Evolutionary conservation across 2,329 filamentous ascomycete species (phyloP), one percentile per base, ranked within the genome.

Genomic region (Xylariaceae sp.): DNA sequence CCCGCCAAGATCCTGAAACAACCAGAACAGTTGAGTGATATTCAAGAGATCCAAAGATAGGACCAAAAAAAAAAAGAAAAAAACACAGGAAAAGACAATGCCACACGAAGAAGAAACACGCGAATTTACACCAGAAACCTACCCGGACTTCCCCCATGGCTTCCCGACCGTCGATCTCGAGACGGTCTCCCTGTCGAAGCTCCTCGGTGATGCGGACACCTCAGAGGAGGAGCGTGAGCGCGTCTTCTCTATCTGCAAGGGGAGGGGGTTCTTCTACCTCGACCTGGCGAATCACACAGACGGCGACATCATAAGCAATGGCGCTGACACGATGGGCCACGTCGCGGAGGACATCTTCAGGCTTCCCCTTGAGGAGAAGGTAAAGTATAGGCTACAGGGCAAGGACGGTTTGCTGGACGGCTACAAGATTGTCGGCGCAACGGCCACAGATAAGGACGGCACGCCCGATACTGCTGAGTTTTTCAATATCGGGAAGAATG

Each of bases 401-500:
- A 11, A 15, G 3, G 43, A 21, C 6, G 48, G 50, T 15, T 43
- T 51, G 28, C 48, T 63, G 3, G 57, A 59, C 36, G 57, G 59
- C 4, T 63, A 62, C 44, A 63, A 62, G 43, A 32, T 36, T 9
- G 54, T 53, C 2, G 59, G 59, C 13, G 50, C 48, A 14, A 55
- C 56, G 16, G 31, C 50, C 15, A 50, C 57, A 17, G 59, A 61
- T 44, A 50, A 47, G 28, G 15, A 35, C 9, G 54, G 54, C 9
- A 51, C 49, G 2, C 50, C 37, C 6, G 60, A 63, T 36, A 58
- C 53, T 9, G 58, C 56, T 34, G 57, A 62, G 50, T 62, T 62
- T 48, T 59, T 59, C 48, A 60, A 59, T 43, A 44, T 61, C 1
- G 47, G 50, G 37, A 62, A 62, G 43, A 56, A 62, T 38, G 55